Percentiles rank a stretch among this genome's conserved stretches.
Conservation (phyloP, 345 rosid species). For the Camelina laxa region DNA sequence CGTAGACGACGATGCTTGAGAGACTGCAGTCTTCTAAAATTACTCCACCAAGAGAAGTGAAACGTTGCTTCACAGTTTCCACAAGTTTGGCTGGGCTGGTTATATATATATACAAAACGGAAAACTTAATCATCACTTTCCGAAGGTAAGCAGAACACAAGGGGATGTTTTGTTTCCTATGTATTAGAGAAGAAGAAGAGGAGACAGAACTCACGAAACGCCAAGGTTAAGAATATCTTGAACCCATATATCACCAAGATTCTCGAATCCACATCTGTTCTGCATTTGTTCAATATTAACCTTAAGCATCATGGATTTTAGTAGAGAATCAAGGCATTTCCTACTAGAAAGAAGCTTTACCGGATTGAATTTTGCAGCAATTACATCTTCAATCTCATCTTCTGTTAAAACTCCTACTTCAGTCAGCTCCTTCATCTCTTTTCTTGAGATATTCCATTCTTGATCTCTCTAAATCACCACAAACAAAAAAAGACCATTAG, state of each 20-base stretch:
- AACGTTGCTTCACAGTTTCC: conserved; percentile 77
- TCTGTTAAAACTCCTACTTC: conserved; percentile 67
- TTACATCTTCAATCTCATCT: conserved; percentile 68
- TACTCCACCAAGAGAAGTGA: conserved; percentile 79
- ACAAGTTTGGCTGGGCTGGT: conserved; percentile 86
- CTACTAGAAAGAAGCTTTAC: conserved; percentile 45
- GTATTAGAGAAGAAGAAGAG: conserved; percentile 18
- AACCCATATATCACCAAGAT: conserved; percentile 92
- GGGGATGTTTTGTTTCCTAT: neutral
- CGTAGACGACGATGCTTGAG: conserved; percentile 59
- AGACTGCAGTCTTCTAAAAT: conserved; percentile 79
- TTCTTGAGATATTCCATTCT: conserved; percentile 98
- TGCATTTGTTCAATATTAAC: conserved; percentile 45
- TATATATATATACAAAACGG: conserved; percentile 20
- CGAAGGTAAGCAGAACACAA: conserved; percentile 18
- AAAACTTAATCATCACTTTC: conserved; percentile 27
- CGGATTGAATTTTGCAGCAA: conserved; percentile 75
- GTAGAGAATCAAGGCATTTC: neutral
- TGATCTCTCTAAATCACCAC: conserved; percentile 77
- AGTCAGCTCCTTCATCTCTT: conserved; percentile 80
- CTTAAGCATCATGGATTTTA: conserved; percentile 2
- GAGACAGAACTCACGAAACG: conserved; percentile 72
- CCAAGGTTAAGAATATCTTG: conserved; percentile 95
- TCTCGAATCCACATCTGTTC: conserved; percentile 96
- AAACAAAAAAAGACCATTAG: conserved; percentile 21